Percentiles rank a stretch among this genome's conserved stretches.
Evolutionary conservation across 73 alveolate genomes (phyloP).

Genomic region (Paramecium caudatum): DNA sequence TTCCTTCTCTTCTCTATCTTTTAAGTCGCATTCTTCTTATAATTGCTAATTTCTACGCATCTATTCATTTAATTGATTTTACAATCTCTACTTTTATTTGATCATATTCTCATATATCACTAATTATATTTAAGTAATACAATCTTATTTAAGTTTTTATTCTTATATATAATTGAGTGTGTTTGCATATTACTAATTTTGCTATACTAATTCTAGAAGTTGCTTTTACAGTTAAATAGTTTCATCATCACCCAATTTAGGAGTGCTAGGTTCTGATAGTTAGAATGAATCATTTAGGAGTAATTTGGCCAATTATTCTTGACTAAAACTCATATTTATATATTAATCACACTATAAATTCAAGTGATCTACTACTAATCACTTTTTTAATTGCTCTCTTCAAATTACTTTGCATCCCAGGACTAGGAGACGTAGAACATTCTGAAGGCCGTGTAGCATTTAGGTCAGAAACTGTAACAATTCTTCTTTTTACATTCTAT

Average conservation of each 20-base stretch:
- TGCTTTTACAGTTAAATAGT: neutral
- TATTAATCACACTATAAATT: neutral
- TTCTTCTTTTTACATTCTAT: neutral
- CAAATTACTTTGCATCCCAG: neutral
- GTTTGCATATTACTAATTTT: neutral
- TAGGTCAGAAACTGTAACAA: conserved; percentile 8
- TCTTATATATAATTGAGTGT: neutral
- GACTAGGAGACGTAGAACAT: conserved; percentile 48
- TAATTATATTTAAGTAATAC: neutral
- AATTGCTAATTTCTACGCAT: conserved; percentile 4
- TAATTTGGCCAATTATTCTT: neutral
- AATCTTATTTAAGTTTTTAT: neutral
- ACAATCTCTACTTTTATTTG: neutral
- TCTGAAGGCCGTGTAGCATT: conserved; percentile 34
- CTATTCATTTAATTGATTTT: neutral
- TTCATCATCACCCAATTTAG: conserved; percentile 1
- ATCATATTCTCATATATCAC: neutral
- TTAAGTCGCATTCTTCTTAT: conserved; percentile 34
- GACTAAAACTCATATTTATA: conserved; percentile 40
- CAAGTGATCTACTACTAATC: neutral
- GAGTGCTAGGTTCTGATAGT: conserved; percentile 23
- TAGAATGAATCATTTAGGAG: neutral
- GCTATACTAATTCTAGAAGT: neutral
- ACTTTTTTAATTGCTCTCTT: neutral
- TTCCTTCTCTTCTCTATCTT: conserved; percentile 8